phyloP scores from a whole-genome alignment of 148 eudicot genomes.

The Silene conica region DNA sequence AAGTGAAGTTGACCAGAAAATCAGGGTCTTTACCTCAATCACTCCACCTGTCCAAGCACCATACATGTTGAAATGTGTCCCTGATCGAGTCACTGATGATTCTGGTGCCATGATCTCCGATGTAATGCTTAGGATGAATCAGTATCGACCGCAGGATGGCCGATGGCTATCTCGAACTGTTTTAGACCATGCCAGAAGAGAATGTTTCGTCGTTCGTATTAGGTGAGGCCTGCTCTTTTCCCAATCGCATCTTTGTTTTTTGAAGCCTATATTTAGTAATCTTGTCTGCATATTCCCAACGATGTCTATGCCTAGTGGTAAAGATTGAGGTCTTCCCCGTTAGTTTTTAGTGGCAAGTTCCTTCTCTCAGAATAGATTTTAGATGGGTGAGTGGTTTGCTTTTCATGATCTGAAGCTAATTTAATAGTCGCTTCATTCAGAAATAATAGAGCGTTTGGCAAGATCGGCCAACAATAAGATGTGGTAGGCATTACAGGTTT shows the following conservation, averaged over 20 bases:
- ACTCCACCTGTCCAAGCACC: conserved; percentile 92
- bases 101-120: conserved; percentile 97
- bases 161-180: conserved; percentile 94
- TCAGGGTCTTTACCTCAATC: conserved; percentile 60
- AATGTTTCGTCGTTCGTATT: conserved; percentile 78
- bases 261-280: not conserved
- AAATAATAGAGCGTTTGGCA: too few species aligned
- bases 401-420: too few species aligned
- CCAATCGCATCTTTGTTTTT: not conserved
- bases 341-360: too few species aligned
- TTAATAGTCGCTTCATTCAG: too few species aligned
- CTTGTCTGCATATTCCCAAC: not conserved
- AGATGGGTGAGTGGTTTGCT: too few species aligned
- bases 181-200: conserved; percentile 80
- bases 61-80: conserved; percentile 81
- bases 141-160: conserved; percentile 88
- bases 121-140: conserved; percentile 71
- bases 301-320: too few species aligned
- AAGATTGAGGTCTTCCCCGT: too few species aligned
- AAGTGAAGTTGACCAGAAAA: conserved; percentile 46
- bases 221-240: conserved; percentile 39
- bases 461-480: too few species aligned
- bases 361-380: too few species aligned
- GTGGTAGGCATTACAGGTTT: not conserved
- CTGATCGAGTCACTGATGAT: conserved; percentile 86